Evolutionary conservation across 2,329 filamentous ascomycete genomes (phyloP).

Genomic region (Pseudopyricularia javanii): DNA sequence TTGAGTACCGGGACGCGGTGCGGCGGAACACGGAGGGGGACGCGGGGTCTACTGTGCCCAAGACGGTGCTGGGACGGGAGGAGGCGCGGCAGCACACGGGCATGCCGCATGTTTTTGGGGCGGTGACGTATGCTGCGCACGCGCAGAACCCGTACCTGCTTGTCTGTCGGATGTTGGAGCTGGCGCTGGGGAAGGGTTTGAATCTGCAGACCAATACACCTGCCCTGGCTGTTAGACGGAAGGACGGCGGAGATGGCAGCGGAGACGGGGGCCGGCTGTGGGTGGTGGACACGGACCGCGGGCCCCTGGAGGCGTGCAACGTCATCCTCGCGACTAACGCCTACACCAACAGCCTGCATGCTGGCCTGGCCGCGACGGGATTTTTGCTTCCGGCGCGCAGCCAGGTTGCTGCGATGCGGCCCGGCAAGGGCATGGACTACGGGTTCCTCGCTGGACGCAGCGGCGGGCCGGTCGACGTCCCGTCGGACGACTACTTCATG

Average conservation of each 20-base stretch:
- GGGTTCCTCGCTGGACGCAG: neutral
- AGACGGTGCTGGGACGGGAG: constrained; percentile 17
- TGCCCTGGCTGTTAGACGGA: constrained; percentile 15
- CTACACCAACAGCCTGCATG: constrained; percentile 33
- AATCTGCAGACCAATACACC: constrained; percentile 42
- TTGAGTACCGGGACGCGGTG: constrained; percentile 17
- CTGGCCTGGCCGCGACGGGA: constrained; percentile 31
- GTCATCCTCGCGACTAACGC: constrained; percentile 42
- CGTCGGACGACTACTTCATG: constrained; percentile 50
- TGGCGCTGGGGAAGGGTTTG: constrained; percentile 27
- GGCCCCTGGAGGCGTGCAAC: constrained; percentile 24
- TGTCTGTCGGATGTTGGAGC: constrained; percentile 30
- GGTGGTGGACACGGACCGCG: constrained; percentile 28
- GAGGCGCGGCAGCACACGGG: constrained; percentile 18
- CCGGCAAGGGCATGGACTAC: constrained; percentile 14
- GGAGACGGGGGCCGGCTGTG: constrained; percentile 12
- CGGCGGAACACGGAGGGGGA: neutral
- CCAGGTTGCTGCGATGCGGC: constrained; percentile 37
- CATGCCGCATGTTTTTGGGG: constrained; percentile 23
- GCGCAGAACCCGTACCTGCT: constrained; percentile 39
- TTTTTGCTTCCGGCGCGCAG: constrained; percentile 56
- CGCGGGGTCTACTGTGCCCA: constrained; percentile 28
- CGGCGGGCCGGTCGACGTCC: constrained; percentile 1
- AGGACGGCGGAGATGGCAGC: constrained; percentile 5
- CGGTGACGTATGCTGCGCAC: constrained; percentile 30